These are phyloP conservation scores for Fusarium sp. DNA, from an alignment of 2,329 filamentous ascomycete genomes.

Conservation along the genomic window DNA sequence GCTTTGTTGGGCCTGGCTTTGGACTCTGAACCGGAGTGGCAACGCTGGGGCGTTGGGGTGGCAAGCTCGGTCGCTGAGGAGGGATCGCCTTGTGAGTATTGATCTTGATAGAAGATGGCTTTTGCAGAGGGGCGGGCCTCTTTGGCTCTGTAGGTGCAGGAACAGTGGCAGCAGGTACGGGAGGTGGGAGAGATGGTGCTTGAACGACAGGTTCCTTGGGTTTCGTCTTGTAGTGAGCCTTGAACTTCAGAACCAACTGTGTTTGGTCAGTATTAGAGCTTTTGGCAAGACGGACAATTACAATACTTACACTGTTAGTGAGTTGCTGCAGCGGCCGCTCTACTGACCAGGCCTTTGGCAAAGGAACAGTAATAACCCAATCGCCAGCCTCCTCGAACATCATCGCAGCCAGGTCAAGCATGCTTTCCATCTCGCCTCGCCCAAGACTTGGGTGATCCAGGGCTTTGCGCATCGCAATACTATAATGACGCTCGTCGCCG, in stretches of 20 bases:
- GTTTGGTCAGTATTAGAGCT: conserved; percentile 32
- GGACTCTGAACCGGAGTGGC: conserved; percentile 16
- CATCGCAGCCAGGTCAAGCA: conserved; percentile 58
- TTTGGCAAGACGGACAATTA: background rate
- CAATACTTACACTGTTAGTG: conserved; percentile 44
- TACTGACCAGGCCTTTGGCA: conserved; percentile 56
- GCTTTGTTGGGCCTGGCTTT: conserved; percentile 21
- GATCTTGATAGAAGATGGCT: conserved; percentile 55
- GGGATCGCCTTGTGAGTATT: conserved; percentile 48
- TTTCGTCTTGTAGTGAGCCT: conserved; percentile 53
- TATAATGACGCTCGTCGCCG: conserved; percentile 53
- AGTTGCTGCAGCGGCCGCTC: conserved; percentile 51
- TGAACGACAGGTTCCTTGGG: conserved; percentile 47
- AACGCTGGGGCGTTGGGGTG: conserved; percentile 33
- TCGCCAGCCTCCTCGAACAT: conserved; percentile 59
- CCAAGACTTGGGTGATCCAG: conserved; percentile 54
- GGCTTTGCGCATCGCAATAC: conserved; percentile 57
- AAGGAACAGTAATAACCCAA: conserved; percentile 55
- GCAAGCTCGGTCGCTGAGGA: background rate
- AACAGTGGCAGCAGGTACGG: conserved; percentile 21
- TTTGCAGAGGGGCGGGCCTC: conserved; percentile 44
- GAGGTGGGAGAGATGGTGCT: conserved; percentile 30
- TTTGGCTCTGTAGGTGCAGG: conserved; percentile 40
- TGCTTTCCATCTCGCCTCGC: conserved; percentile 55
- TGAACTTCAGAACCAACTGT: conserved; percentile 54